phyloP scores from a whole-genome alignment of 495 filamentous ascomycete species.

The Penicillium diatomitis region DNA sequence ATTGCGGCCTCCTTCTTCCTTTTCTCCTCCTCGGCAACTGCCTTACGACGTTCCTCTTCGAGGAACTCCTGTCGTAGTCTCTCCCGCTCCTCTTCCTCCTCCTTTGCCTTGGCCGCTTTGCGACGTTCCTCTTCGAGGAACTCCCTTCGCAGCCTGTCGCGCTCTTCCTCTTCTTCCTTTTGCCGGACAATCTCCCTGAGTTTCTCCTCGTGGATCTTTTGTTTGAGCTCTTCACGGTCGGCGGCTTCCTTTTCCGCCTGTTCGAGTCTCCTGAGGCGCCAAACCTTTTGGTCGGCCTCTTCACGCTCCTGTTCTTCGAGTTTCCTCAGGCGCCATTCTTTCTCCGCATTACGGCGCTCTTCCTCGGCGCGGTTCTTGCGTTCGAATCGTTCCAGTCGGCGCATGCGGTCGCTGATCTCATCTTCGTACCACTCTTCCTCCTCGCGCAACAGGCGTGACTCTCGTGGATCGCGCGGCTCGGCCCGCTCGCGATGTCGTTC shows the following conservation, averaged over 20 bases:
- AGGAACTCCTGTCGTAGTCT: constrained; percentile 7
- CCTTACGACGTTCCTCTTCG: constrained; percentile 25
- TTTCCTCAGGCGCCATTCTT: constrained; percentile 19
- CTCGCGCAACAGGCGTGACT: constrained; percentile 18
- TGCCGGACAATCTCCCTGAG: constrained; percentile 26
- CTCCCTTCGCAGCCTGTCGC: constrained; percentile 28
- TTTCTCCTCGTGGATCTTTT: constrained; percentile 14
- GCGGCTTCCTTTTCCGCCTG: constrained; percentile 22
- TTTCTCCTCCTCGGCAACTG: constrained; percentile 30
- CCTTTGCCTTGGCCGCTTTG: constrained; percentile 24
- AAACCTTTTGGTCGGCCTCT: constrained; percentile 18
- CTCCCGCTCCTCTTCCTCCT: constrained; percentile 35
- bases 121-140: constrained; percentile 28
- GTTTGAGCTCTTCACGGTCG: constrained; percentile 20
- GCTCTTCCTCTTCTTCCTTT: constrained; percentile 37
- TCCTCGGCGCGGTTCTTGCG: constrained; percentile 24
- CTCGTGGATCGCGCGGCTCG: constrained; percentile 8
- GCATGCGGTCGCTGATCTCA: constrained; percentile 26
- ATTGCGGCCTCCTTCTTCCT: constrained; percentile 40
- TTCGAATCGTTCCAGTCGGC: constrained; percentile 25
- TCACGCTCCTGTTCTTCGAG: constrained; percentile 23
- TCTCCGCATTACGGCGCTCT: constrained; percentile 22
- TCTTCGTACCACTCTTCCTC: constrained; percentile 32
- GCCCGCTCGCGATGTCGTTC: constrained; percentile 21
- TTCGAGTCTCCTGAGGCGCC: constrained; percentile 23